Conservation (phyloP, 1,284 basidiomycete species). For the Exsudoporus floridanus region DNA sequence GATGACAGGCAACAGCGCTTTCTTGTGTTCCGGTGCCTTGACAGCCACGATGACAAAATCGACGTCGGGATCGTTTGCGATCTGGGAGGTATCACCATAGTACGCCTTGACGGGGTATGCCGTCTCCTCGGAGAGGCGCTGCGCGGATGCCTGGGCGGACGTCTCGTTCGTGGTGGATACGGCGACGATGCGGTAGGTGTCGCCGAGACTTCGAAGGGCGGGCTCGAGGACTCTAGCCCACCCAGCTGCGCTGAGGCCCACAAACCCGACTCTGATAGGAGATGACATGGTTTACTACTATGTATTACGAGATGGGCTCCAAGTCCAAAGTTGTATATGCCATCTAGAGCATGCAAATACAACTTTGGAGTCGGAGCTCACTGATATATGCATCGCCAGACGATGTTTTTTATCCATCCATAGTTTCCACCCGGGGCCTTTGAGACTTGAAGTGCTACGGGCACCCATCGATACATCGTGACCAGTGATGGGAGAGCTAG, state of each 20-base stretch:
- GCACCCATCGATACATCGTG: too few relatives aligned
- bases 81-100: constrained; percentile 15
- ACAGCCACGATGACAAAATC: constrained; percentile 15
- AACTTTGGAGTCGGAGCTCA: too few relatives aligned
- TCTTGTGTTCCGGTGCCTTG: constrained; percentile 14
- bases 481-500: too few relatives aligned
- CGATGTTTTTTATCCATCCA: too few relatives aligned
- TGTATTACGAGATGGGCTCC: too few relatives aligned
- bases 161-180: constrained; percentile 16
- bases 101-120: constrained; percentile 14
- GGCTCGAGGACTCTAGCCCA: constrained; percentile 15
- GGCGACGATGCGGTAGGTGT: constrained; percentile 16
- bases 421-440: too few relatives aligned
- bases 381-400: too few relatives aligned
- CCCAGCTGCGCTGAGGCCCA: constrained; percentile 13
- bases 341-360: too few relatives aligned
- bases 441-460: too few relatives aligned
- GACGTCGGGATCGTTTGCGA: constrained; percentile 17
- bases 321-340: too few relatives aligned
- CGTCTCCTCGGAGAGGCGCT: constrained; percentile 10
- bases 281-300: background rate
- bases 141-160: constrained; percentile 11
- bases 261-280: constrained; percentile 13
- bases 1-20: constrained; percentile 14
- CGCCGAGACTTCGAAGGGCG: constrained; percentile 8